Conservation (phyloP, 129 eudicot species). For the Arctium minus region DNA sequence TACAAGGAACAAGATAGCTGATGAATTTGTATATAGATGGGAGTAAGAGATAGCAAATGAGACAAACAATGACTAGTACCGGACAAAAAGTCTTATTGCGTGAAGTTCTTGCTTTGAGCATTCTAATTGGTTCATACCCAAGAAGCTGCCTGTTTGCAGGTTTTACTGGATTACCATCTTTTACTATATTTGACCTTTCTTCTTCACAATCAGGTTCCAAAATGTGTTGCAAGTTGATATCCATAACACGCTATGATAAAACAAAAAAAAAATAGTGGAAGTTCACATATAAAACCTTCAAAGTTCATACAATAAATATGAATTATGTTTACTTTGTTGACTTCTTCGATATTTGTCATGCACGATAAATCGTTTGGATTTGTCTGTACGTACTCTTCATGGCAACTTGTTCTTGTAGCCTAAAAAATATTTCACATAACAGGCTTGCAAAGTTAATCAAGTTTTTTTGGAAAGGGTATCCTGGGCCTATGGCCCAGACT, state of each 20-base stretch:
- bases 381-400: constrained; percentile 22
- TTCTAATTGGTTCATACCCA: not conserved
- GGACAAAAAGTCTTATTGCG: not conserved
- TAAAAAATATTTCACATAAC: not conserved
- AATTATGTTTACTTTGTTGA: constrained; percentile 5
- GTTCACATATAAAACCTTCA: not conserved
- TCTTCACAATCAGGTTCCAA: constrained; percentile 17
- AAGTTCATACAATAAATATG: not conserved
- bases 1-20: not conserved
- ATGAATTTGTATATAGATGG: not conserved
- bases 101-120: not conserved
- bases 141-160: not conserved
- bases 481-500: too few relatives aligned
- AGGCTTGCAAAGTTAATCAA: not conserved
- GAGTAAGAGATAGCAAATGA: not conserved
- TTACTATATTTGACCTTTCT: not conserved
- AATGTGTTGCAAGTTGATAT: constrained; percentile 17
- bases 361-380: constrained; percentile 16
- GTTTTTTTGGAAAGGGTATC: not conserved
- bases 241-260: not conserved
- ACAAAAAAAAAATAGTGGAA: not conserved
- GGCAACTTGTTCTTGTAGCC: constrained; percentile 11
- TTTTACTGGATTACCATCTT: not conserved
- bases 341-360: constrained; percentile 10
- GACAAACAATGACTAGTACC: not conserved